Evolutionary conservation across 2,329 filamentous ascomycete genomes (phyloP).

Genomic region (Aureobasidium uvarum): DNA sequence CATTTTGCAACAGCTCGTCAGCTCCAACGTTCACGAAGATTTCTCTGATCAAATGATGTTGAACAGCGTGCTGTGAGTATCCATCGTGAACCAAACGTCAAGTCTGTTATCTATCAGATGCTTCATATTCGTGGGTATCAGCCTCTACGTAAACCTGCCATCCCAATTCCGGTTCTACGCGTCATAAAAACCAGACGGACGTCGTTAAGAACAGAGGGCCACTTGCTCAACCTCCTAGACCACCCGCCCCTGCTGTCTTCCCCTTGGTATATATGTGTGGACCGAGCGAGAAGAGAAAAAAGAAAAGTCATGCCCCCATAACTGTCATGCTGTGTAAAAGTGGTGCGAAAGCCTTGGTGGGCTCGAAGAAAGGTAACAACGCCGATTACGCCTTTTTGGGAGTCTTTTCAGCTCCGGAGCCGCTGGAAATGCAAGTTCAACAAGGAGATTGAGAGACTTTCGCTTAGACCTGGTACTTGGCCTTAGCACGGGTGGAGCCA

Average conservation of each 20-base stretch:
- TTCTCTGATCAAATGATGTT: neutral
- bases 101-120: neutral
- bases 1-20: too few species aligned
- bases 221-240: conserved; percentile 38
- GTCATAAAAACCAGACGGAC: conserved; percentile 21
- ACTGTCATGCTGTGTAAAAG: conserved; percentile 5
- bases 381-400: conserved; percentile 14
- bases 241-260: conserved; percentile 9
- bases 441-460: neutral
- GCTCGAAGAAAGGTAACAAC: conserved; percentile 10
- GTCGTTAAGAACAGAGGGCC: conserved; percentile 33
- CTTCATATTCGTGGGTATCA: conserved; percentile 19
- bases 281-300: conserved; percentile 4
- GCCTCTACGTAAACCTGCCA: conserved; percentile 6
- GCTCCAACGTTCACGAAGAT: neutral
- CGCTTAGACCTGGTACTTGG: conserved; percentile 78
- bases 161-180: conserved; percentile 10
- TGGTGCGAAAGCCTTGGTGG: neutral
- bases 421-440: conserved; percentile 19
- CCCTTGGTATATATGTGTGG: conserved; percentile 12
- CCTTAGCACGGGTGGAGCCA: conserved; percentile 92
- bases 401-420: neutral
- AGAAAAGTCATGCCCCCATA: conserved; percentile 21
- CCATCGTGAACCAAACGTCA: too few species aligned
- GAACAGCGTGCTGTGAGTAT: neutral